Base-by-base conservation (phyloP, 208 protist species). In the Crithidia acanthocephali region DNA sequence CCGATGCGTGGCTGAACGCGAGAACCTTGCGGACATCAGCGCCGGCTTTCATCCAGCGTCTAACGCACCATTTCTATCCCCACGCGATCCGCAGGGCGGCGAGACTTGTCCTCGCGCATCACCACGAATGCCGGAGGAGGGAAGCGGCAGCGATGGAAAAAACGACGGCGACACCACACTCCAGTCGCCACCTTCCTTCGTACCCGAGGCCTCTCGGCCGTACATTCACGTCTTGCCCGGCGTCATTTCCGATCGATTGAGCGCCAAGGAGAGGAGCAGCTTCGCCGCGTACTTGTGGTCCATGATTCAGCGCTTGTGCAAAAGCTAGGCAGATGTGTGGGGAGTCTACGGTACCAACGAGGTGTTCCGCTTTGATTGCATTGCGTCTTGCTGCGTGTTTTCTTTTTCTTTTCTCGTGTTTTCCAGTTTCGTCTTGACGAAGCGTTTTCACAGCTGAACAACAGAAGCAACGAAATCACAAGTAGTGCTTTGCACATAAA, bases 1-100 rank as follows among this genome's bases (percentile, higher is more conserved):
- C 86, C 0, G 87, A 95, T 18, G 72, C 77, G n/a, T 91, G 79
- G 75, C 80, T 90, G 32, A 85, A 88, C 51, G 47, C 79, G 20
- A 76, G 87, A 90, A 74, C n/a, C 62, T 90, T 48, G 81, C 81
- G 0, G 77, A 79, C 37, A 23, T 92, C 16, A 30, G 25, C 27
- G 33, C 20, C 20, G 37, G 37, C 3, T 35, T 30, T 27, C 51
- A 20, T 8, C 28, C 16, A 10, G 23, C 48, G 28, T 8, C 48
- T 2, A 5, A 30, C 23, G 6, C 48, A 5, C 18, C 44, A 13
- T 42, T 13, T 6, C 13, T 42, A 13, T 6, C 13, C 9, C 6
- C 37, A 42, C 6, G 13, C 6, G 37, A 42, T 42, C 37, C 6
- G 37, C 37, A 42, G 13, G 37, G 13, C 13, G 37, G 37, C 13